phyloP scores from a whole-genome alignment of 1,284 basidiomycete genomes.

The Ustilago shanxiensis region DNA sequence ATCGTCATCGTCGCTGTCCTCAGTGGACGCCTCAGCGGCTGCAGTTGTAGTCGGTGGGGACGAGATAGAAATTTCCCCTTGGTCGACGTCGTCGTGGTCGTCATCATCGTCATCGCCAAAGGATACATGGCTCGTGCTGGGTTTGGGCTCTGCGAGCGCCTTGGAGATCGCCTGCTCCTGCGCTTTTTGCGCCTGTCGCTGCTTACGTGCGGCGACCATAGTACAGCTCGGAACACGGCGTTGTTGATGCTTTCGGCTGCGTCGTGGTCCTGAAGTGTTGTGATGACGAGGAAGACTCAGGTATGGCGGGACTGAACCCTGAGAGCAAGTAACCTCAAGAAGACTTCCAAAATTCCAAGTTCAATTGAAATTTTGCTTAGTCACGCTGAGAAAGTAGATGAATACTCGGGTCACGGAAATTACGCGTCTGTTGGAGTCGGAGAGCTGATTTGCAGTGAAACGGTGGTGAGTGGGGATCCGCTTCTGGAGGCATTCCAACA shows the following conservation, averaged over 20 bases:
- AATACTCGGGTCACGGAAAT: constrained; percentile 35
- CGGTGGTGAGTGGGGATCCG: not conserved
- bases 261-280: not conserved
- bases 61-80: constrained; percentile 2
- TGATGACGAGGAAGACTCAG: not conserved
- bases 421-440: constrained; percentile 22
- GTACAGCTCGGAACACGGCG: too few relatives aligned
- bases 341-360: constrained; percentile 14
- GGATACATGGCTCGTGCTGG: constrained; percentile 32
- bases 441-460: not conserved
- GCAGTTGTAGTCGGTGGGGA: not conserved
- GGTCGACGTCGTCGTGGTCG: not conserved
- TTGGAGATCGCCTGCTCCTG: constrained; percentile 51
- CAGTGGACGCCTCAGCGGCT: not conserved
- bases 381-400: constrained; percentile 11
- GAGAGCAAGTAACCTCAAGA: not conserved
- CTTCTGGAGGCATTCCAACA: constrained; percentile 12
- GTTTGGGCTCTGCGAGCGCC: constrained; percentile 27
- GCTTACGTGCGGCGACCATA: constrained; percentile 41
- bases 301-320: not conserved
- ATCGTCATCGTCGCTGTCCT: constrained; percentile 41
- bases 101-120: constrained; percentile 48
- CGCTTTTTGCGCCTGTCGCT: constrained; percentile 39
- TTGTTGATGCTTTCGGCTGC: not conserved
- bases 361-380: constrained; percentile 39